phyloP scores from a whole-genome alignment of 768 basidiomycete species.

The Dentipellis sp. region DNA sequence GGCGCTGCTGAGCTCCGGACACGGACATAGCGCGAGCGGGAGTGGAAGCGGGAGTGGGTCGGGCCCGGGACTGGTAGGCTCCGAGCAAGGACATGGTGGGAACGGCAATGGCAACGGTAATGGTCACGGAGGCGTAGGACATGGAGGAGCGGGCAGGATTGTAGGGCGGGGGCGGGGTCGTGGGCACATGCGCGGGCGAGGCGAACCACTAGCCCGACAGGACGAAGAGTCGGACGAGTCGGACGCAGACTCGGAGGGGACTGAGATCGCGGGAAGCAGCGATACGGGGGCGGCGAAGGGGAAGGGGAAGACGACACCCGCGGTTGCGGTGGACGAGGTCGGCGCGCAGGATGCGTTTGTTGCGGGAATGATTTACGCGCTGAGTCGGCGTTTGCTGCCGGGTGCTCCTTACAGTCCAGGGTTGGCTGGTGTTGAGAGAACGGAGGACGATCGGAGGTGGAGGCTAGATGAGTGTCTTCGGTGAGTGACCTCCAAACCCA shows the following conservation, averaged over 20 bases:
- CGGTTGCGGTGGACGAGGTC: constrained; percentile 49
- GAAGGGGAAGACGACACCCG: constrained; percentile 15
- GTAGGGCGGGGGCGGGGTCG: neutral
- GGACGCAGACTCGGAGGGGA: constrained; percentile 51
- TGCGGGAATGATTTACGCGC: constrained; percentile 80
- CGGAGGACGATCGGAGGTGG: constrained; percentile 44
- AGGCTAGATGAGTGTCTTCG: constrained; percentile 74
- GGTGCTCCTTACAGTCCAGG: constrained; percentile 70
- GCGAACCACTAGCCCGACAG: constrained; percentile 21
- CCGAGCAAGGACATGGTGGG: neutral
- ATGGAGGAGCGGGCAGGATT: neutral
- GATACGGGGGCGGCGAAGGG: neutral
- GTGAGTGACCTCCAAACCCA: constrained; percentile 25
- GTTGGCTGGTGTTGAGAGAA: constrained; percentile 16
- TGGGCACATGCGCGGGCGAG: constrained; percentile 12
- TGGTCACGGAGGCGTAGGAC: constrained; percentile 10
- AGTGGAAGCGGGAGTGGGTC: neutral
- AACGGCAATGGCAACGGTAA: neutral
- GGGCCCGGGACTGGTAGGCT: neutral
- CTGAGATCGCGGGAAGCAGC: constrained; percentile 39
- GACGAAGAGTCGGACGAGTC: constrained; percentile 49
- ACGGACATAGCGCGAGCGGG: constrained; percentile 8
- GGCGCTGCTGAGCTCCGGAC: constrained; percentile 10
- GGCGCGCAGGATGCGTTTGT: constrained; percentile 78
- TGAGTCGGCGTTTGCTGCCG: constrained; percentile 63